Percentiles rank a stretch among this genome's conserved stretches.
Conservation (phyloP, 805 yeast genomes). For the Ogataea methylovora region DNA sequence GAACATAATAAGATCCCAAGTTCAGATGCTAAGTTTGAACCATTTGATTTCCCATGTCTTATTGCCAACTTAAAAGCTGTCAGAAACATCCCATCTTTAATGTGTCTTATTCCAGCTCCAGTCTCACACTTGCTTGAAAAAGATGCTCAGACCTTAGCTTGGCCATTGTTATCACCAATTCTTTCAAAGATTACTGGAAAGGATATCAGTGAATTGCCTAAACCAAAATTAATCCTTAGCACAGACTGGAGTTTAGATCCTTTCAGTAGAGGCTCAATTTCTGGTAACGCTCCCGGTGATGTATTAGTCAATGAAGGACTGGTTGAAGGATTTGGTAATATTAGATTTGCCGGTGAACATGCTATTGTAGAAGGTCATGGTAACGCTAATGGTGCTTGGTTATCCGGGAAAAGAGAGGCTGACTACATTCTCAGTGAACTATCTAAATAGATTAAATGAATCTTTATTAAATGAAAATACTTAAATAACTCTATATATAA, state of each 20-base stretch:
- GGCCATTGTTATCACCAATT: conserved; percentile 36
- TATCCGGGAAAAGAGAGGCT: conserved; percentile 44
- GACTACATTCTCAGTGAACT: conserved; percentile 2
- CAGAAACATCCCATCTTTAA: conserved; percentile 29
- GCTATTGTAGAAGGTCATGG: conserved; percentile 44
- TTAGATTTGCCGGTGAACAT: conserved; percentile 52
- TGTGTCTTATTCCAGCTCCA: conserved; percentile 40
- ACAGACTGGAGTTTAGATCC: conserved; percentile 45
- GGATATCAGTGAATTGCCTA: conserved; percentile 11
- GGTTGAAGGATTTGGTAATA: conserved; percentile 23
- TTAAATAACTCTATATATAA: too few relatives aligned
- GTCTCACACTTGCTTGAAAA: conserved; percentile 38
- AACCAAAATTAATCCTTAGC: conserved; percentile 17
- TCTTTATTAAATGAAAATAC: too few relatives aligned
- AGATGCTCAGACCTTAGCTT: conserved; percentile 28
- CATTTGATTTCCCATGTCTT: conserved; percentile 23
- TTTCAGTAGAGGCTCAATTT: conserved; percentile 40
- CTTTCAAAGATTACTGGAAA: conserved; percentile 21
- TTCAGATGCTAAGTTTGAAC: conserved; percentile 5
- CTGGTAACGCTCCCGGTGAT: conserved; percentile 35
- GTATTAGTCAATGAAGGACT: conserved; percentile 25
- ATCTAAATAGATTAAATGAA: too few relatives aligned
- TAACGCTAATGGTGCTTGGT: conserved; percentile 49
- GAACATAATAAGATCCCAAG: conserved; percentile 1
- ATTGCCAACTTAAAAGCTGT: conserved; percentile 19